These are phyloP conservation scores for Soucietia sequanensis DNA, from an alignment of 805 yeast genomes.

Conservation along the genomic window DNA sequence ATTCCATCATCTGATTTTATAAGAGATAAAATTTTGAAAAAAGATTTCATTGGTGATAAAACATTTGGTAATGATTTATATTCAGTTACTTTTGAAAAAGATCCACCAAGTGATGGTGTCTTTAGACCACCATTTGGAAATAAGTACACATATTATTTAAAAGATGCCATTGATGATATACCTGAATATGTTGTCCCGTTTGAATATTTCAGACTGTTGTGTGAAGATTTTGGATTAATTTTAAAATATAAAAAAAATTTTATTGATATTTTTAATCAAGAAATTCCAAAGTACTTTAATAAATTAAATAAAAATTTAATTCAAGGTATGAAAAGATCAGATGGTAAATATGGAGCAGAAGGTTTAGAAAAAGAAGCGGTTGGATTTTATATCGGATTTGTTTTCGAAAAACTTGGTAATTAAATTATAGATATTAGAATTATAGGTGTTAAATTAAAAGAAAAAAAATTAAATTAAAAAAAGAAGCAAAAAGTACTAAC, in stretches of 20 bases:
- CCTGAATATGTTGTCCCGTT: conserved; percentile 97
- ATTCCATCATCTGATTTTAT: conserved; percentile 90
- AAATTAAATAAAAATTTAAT: conserved; percentile 58
- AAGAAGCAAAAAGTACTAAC: no score
- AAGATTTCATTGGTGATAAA: conserved; percentile 47
- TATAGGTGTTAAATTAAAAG: no score
- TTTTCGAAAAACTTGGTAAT: conserved; percentile 59
- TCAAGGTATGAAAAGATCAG: conserved; percentile 69
- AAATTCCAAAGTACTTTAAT: conserved; percentile 65
- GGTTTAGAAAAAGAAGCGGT: conserved; percentile 90
- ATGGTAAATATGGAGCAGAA: conserved; percentile 82
- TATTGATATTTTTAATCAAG: conserved; percentile 76
- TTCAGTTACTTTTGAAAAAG: conserved; percentile 74
- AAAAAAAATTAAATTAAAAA: no score
- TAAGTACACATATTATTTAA: conserved; percentile 73
- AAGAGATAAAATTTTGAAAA: conserved; percentile 55
- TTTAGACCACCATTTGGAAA: conserved; percentile 81
- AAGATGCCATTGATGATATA: conserved; percentile 94
- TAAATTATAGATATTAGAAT: background rate
- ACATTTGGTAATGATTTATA: conserved; percentile 87
- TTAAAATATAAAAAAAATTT: conserved; percentile 74
- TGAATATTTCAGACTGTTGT: conserved; percentile 77
- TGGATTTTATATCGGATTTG: conserved; percentile 83
- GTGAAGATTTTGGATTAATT: conserved; percentile 78
- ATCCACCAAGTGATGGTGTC: conserved; percentile 72